Conservation (phyloP, 1,284 basidiomycete species). For the Tylopilus sp. region DNA sequence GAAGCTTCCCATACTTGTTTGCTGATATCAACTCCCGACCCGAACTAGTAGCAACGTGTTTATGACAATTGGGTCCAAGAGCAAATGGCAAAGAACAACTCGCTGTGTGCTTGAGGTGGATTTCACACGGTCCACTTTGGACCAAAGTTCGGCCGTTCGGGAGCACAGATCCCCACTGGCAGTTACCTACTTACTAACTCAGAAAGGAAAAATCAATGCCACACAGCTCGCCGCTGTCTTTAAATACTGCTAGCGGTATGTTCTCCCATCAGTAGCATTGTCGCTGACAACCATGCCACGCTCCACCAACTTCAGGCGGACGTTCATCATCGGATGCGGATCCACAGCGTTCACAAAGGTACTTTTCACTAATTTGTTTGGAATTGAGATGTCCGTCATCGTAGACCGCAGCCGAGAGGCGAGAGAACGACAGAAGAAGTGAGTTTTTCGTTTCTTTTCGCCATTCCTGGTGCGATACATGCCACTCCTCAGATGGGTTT, state of each 20-base stretch:
- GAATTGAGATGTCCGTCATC: neutral
- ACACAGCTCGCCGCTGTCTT: neutral
- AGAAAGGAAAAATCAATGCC: neutral
- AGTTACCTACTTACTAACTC: no score
- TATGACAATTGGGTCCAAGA: no score
- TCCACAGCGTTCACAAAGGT: neutral
- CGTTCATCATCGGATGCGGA: neutral
- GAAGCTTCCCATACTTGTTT: no score
- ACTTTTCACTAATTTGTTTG: conserved; percentile 9
- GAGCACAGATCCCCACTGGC: no score
- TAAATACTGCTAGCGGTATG: neutral
- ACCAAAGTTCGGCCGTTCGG: no score
- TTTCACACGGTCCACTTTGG: no score
- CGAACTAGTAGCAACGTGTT: no score
- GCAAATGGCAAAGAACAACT: no score
- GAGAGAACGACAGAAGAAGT: conserved; percentile 67
- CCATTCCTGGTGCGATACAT: neutral
- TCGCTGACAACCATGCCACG: neutral
- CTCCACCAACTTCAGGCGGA: neutral
- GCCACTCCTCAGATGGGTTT: conserved; percentile 62
- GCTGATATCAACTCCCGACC: no score
- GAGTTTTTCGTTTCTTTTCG: conserved; percentile 20
- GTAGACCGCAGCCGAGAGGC: conserved; percentile 53
- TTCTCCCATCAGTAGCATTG: neutral
- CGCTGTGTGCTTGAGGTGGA: no score